Conservation (phyloP, 345 rosid genomes). For the Hibiscus syriacus region DNA sequence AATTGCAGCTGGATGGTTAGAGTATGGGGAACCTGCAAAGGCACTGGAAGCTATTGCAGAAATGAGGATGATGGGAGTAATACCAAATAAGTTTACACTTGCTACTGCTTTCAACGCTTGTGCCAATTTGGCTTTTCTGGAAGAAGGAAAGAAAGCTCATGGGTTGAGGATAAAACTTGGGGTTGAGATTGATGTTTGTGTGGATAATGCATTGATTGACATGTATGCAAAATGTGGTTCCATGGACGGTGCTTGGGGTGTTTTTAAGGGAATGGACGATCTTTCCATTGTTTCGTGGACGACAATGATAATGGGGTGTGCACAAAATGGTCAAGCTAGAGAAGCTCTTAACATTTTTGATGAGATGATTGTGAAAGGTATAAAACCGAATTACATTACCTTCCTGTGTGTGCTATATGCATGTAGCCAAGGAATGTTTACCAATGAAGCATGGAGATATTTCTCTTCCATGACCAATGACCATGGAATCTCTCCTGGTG, state of each 20-base stretch:
- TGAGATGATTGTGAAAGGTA: conserved; percentile 30
- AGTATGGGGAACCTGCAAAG: conserved; percentile 35
- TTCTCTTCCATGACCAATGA: conserved; percentile 36
- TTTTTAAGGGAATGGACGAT: conserved; percentile 25
- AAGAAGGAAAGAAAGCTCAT: conserved; percentile 42
- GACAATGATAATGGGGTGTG: conserved; percentile 48
- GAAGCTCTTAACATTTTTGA: conserved; percentile 39
- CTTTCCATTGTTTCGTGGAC: conserved; percentile 45
- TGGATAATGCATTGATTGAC: conserved; percentile 48
- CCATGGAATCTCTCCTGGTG: conserved; percentile 39
- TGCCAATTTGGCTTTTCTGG: conserved; percentile 37
- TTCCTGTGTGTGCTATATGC: conserved; percentile 44
- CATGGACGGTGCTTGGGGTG: conserved; percentile 37
- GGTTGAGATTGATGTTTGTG: conserved; percentile 32
- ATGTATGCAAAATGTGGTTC: conserved; percentile 49
- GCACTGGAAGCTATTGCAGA: conserved; percentile 33
- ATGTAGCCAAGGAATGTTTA: conserved; percentile 48
- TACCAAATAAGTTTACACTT: conserved; percentile 46
- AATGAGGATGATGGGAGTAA: conserved; percentile 37
- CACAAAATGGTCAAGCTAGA: conserved; percentile 42
- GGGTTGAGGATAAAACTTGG: conserved; percentile 44
- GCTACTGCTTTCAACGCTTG: conserved; percentile 43
- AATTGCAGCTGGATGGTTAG: conserved; percentile 39
- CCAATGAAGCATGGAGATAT: conserved; percentile 41
- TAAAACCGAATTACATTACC: conserved; percentile 40